Evolutionary conservation across 768 basidiomycete genomes (phyloP).

Genomic region (Kwoniella europaea): DNA sequence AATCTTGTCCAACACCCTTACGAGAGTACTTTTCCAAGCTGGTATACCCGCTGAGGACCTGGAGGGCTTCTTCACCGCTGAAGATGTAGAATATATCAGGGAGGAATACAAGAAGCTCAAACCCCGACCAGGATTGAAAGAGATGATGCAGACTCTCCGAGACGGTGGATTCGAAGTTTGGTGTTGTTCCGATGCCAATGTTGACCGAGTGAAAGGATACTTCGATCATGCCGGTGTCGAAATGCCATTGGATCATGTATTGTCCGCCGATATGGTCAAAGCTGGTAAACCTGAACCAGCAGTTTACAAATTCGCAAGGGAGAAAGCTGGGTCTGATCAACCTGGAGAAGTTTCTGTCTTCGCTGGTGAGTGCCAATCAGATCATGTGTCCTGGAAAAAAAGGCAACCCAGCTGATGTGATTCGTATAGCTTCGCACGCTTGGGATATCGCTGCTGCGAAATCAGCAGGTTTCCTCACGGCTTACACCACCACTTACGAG

Average conservation of each 20-base stretch:
- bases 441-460: slow-evolving; percentile 46
- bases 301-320: slow-evolving; percentile 44
- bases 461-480: slow-evolving; percentile 39
- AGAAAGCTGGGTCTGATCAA: slow-evolving; percentile 40
- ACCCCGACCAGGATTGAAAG: slow-evolving; percentile 34
- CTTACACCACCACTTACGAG: slow-evolving; percentile 48
- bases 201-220: slow-evolving; percentile 47
- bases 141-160: slow-evolving; percentile 45
- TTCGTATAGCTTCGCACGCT: slow-evolving; percentile 37
- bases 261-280: slow-evolving; percentile 43
- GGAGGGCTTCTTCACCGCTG: slow-evolving; percentile 36
- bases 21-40: slow-evolving; percentile 43
- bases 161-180: slow-evolving; percentile 48
- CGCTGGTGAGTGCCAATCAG: slow-evolving; percentile 29
- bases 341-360: slow-evolving; percentile 44
- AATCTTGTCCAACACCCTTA: slow-evolving; percentile 39
- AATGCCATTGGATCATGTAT: slow-evolving; percentile 42
- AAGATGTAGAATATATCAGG: slow-evolving; percentile 44
- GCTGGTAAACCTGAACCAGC: slow-evolving; percentile 43
- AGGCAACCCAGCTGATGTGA: not conserved
- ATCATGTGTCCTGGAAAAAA: not conserved
- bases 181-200: slow-evolving; percentile 44
- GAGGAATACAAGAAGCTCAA: slow-evolving; percentile 37
- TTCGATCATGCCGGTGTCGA: slow-evolving; percentile 41
- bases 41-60: slow-evolving; percentile 33